Conservation (phyloP, 352 stramenopile species). For the Pythium sukuiense region DNA sequence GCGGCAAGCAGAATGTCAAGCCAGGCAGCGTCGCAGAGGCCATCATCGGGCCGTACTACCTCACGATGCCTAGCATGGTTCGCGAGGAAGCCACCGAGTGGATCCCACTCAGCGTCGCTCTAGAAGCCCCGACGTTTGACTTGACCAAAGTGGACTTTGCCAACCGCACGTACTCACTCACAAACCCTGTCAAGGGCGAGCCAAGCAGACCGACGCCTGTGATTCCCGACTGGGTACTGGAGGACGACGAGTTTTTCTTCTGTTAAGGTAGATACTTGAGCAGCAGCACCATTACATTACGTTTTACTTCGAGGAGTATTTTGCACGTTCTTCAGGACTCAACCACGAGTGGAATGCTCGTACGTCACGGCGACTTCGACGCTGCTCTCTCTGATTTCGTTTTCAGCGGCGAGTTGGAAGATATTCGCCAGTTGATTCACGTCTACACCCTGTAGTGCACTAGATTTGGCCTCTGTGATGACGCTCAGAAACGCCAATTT, state of each 20-base stretch:
- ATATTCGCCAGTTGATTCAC: conserved; percentile 10
- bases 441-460: conserved; percentile 1
- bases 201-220: not conserved
- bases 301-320: too few species aligned
- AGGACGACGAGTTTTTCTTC: conserved; percentile 22
- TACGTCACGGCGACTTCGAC: conserved; percentile 9
- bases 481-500: conserved; percentile 21
- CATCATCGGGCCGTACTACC: conserved; percentile 17
- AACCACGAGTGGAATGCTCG: not conserved
- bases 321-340: too few species aligned
- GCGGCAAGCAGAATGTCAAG: conserved; percentile 11
- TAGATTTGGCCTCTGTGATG: not conserved
- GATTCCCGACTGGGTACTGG: conserved; percentile 14
- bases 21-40: conserved; percentile 11
- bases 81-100: conserved; percentile 16
- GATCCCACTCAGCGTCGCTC: conserved; percentile 14
- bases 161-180: conserved; percentile 8
- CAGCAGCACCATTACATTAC: not conserved
- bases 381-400: conserved; percentile 3
- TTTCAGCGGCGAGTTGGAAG: conserved; percentile 17
- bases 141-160: conserved; percentile 6
- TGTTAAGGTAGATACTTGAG: not conserved
- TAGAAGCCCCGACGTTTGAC: conserved; percentile 12
- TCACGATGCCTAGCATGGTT: conserved; percentile 7
- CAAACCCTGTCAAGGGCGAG: conserved; percentile 3